Conservation (phyloP, 495 filamentous ascomycete species). For the Jackrogersella minutella region DNA sequence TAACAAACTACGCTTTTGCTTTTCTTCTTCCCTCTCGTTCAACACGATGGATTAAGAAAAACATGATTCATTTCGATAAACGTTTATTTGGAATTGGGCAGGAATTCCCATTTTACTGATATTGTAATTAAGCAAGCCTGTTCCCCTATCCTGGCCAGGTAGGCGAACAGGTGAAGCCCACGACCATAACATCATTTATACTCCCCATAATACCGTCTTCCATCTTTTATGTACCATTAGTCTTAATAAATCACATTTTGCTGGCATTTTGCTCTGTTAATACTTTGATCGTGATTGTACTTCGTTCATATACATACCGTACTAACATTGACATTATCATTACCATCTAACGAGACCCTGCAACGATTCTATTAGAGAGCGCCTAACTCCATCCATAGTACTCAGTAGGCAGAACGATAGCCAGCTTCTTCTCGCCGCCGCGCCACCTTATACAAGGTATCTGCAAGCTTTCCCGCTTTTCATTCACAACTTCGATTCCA, state of each 20-base stretch:
- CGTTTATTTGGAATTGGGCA: not conserved
- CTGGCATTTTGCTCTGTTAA: not conserved
- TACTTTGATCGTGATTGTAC: not conserved
- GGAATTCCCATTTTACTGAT: not conserved
- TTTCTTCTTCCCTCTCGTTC: not conserved
- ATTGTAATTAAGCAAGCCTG: not conserved
- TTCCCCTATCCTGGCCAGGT: conserved; percentile 21
- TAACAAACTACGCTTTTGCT: not conserved
- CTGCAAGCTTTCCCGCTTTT: conserved; percentile 13
- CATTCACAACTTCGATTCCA: conserved; percentile 4
- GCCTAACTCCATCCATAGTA: conserved; percentile 37
- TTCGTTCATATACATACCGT: too few relatives aligned
- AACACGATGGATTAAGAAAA: not conserved
- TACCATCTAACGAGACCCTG: too few relatives aligned
- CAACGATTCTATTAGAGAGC: not conserved
- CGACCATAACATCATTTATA: too few relatives aligned
- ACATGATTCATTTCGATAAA: not conserved
- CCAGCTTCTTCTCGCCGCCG: conserved; percentile 21
- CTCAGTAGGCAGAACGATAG: conserved; percentile 25
- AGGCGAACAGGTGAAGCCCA: conserved; percentile 6
- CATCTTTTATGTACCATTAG: too few relatives aligned
- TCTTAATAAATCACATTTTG: not conserved
- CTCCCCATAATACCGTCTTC: too few relatives aligned
- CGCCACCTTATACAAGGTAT: conserved; percentile 32
- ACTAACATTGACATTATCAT: too few relatives aligned